These are phyloP conservation scores for Alloascoidea hylecoeti DNA, from an alignment of 805 yeast species.

Conservation along the genomic window DNA sequence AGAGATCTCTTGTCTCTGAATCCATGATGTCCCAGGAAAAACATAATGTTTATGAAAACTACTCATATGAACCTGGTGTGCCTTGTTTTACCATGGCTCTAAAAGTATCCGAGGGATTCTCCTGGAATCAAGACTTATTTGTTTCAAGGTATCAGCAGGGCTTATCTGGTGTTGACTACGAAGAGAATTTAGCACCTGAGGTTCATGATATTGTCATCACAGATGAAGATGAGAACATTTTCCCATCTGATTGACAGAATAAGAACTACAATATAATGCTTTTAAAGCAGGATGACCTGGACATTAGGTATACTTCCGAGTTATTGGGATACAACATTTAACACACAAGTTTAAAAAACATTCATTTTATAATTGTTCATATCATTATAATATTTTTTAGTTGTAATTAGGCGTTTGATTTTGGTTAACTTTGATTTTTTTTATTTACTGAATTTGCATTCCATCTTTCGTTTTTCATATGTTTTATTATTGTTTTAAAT, in stretches of 20 bases:
- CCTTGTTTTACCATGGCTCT: slow-evolving; percentile 11
- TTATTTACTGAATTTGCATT: too few species aligned
- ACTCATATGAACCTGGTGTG: slow-evolving; percentile 11
- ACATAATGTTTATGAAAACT: slow-evolving; percentile 10
- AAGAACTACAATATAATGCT: neutral
- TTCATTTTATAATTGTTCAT: too few species aligned
- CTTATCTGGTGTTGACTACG: slow-evolving; percentile 2
- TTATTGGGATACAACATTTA: too few species aligned
- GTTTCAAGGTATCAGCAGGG: slow-evolving; percentile 11
- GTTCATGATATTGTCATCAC: slow-evolving; percentile 6
- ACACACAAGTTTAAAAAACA: too few species aligned
- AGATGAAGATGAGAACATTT: slow-evolving; percentile 6
- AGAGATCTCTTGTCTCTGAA: slow-evolving; percentile 11
- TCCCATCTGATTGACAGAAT: slow-evolving; percentile 2
- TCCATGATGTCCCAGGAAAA: slow-evolving; percentile 12
- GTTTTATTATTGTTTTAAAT: too few species aligned
- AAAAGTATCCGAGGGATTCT: slow-evolving; percentile 14
- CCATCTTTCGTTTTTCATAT: too few species aligned
- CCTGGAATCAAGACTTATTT: slow-evolving; percentile 16
- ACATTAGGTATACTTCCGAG: too few species aligned
- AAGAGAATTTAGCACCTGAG: slow-evolving; percentile 3
- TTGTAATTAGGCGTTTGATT: too few species aligned
- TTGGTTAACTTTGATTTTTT: too few species aligned
- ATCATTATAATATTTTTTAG: too few species aligned
- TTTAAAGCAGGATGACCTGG: too few species aligned